phyloP scores from a whole-genome alignment of 2,329 filamentous ascomycete genomes.

The Aureobasidium sp. region DNA sequence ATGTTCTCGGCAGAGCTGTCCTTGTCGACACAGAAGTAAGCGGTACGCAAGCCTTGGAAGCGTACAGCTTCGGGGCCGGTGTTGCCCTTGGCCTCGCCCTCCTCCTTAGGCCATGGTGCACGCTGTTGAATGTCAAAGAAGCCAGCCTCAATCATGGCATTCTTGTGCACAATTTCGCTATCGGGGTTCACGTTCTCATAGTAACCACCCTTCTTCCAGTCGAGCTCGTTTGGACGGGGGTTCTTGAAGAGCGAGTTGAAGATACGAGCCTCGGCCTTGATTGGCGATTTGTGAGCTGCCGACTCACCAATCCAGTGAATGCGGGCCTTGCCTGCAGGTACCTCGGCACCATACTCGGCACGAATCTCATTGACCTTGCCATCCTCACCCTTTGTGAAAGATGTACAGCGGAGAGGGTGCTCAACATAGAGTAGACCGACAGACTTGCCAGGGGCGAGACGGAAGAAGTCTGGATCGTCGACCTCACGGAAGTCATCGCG shows the following conservation, averaged over 20 bases:
- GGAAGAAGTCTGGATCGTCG: slow-evolving; percentile 67
- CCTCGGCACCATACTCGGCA: slow-evolving; percentile 59
- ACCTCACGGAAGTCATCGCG: slow-evolving; percentile 67
- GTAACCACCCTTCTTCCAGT: slow-evolving; percentile 65
- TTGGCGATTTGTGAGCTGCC: slow-evolving; percentile 50
- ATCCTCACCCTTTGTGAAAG: slow-evolving; percentile 58
- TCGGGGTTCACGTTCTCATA: slow-evolving; percentile 76
- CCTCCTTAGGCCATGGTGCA: slow-evolving; percentile 75
- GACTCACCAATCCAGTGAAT: slow-evolving; percentile 85
- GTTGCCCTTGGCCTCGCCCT: slow-evolving; percentile 57
- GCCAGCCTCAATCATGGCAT: slow-evolving; percentile 75
- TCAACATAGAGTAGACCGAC: slow-evolving; percentile 67
- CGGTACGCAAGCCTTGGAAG: slow-evolving; percentile 86
- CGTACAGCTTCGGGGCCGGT: slow-evolving; percentile 60
- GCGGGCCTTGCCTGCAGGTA: slow-evolving; percentile 37
- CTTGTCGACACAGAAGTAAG: slow-evolving; percentile 76
- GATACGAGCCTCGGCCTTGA: slow-evolving; percentile 64
- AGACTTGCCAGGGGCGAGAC: slow-evolving; percentile 63
- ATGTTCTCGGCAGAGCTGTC: slow-evolving; percentile 64
- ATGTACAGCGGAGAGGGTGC: slow-evolving; percentile 59
- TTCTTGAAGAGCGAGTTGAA: slow-evolving; percentile 82
- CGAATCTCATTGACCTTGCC: slow-evolving; percentile 62
- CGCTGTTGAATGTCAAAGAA: slow-evolving; percentile 66
- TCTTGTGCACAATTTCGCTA: slow-evolving; percentile 68
- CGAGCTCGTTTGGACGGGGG: slow-evolving; percentile 66